These are phyloP conservation scores for Suhomyces chickasaworum DNA, from an alignment of 1,139 yeast species.

Conservation along the genomic window DNA sequence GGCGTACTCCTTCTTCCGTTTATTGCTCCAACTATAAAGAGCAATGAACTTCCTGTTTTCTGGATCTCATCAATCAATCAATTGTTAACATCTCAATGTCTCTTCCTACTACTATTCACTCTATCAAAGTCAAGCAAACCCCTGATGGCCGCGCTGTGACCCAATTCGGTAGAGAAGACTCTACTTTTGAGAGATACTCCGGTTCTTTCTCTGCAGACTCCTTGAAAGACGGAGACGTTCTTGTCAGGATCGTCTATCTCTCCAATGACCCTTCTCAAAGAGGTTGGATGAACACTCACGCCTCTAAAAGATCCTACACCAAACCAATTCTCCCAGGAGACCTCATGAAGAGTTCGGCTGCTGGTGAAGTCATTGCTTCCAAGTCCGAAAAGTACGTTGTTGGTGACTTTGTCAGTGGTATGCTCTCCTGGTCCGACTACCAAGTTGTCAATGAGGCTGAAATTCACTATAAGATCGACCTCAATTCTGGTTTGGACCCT, in stretches of 20 bases:
- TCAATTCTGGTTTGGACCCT: constrained; percentile 25
- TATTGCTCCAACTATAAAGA: no score
- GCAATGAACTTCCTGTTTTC: background rate
- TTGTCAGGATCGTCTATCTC: constrained; percentile 24
- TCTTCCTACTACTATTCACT: constrained; percentile 6
- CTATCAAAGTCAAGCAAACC: constrained; percentile 3
- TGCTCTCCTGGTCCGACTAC: constrained; percentile 36
- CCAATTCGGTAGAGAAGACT: constrained; percentile 7
- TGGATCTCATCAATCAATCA: no score
- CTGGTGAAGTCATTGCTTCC: constrained; percentile 28
- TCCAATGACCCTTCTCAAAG: constrained; percentile 37
- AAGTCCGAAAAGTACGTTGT: constrained; percentile 24
- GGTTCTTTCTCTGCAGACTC: constrained; percentile 4
- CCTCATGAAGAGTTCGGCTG: constrained; percentile 22
- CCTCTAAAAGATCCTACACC: constrained; percentile 23
- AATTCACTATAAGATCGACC: constrained; percentile 29
- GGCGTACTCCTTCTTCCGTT: no score
- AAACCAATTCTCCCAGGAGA: constrained; percentile 27
- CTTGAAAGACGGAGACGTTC: constrained; percentile 22
- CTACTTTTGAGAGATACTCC: constrained; percentile 13
- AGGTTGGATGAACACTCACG: constrained; percentile 24
- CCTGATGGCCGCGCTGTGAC: background rate
- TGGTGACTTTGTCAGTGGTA: constrained; percentile 27
- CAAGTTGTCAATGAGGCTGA: constrained; percentile 22
- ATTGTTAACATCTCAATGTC: constrained; percentile 5